phyloP scores from a whole-genome alignment of 805 yeast species.

The Blastobotrys americana region DNA sequence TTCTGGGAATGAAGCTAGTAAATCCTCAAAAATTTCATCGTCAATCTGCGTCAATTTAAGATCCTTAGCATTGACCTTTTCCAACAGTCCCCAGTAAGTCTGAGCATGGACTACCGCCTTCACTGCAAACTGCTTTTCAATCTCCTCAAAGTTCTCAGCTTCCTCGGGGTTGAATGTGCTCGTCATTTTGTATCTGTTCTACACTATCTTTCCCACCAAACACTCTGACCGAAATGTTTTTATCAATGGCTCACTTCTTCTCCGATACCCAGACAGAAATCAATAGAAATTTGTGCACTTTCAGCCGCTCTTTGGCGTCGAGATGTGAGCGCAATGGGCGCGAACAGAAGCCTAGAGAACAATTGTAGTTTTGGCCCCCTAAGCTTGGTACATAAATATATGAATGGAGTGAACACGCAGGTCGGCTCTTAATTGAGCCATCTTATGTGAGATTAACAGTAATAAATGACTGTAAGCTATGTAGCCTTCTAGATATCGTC shows the following conservation, averaged over 20 bases:
- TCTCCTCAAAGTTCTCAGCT: slow-evolving; percentile 92
- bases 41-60: slow-evolving; percentile 44
- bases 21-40: slow-evolving; percentile 34
- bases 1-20: slow-evolving; percentile 78
- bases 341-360: too few species aligned
- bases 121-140: slow-evolving; percentile 96
- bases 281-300: too few species aligned
- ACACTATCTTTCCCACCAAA: background rate
- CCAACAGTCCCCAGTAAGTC: slow-evolving; percentile 80
- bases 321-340: too few species aligned
- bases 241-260: background rate
- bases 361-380: too few species aligned
- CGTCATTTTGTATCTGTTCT: background rate
- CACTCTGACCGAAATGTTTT: background rate
- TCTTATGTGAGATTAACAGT: too few species aligned
- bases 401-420: too few species aligned
- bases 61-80: slow-evolving; percentile 68
- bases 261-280: too few species aligned
- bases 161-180: slow-evolving; percentile 65
- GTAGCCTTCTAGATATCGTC: too few species aligned
- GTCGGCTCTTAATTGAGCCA: too few species aligned
- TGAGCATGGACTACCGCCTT: slow-evolving; percentile 94
- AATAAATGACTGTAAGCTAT: too few species aligned
- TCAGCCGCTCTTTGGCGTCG: too few species aligned
- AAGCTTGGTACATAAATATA: too few species aligned